Base-by-base conservation (phyloP, 192 early-diverging fungal species). In the Backusella tuberculispora region DNA sequence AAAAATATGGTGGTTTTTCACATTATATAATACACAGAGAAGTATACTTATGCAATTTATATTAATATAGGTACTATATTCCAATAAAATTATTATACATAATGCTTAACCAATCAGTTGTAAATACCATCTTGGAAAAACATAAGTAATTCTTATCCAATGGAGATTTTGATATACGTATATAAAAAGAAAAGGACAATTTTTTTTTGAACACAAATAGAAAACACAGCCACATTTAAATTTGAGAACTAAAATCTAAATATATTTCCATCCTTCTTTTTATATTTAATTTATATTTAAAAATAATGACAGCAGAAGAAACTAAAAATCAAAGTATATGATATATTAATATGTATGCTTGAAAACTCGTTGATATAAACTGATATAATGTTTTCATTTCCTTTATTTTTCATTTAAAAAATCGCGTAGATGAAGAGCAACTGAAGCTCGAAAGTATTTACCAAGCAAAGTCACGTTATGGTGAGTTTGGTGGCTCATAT, bases 401-500 rank as follows among this genome's bases (percentile, higher is more conserved):
- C 29, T 34, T 34, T 34, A 34, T 34, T 34, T 2, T 34, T 34
- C 2, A 34, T 34, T 34, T 12, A 26, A 60, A 56, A 60, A 60
- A 60, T 10, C 21, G 21, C 53, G 24, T 73, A n/a, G n/a, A 56
- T 15, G 42, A 50, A 41, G 73, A 65, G 6, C 68, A 43, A 26
- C 43, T 46, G 2, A 26, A 47, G 12, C 43, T 69, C 43, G 44
- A 69, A 26, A 69, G 44, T 21, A 6, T 87, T 47, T 86, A 93
- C 64, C 76, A 87, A 72, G 77, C 96, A 5, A 86, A 90, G 9
- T 81, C 90, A 63, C 92, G 96, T 26, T 99, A 95, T 76, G 98
- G 98, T 72, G 88, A 94, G 48, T 99, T 95, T 83, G 98, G 98
- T 77, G 98, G 98, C 17, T 95, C 95, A 75, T 99, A 99, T 81